Base-by-base conservation (phyloP, 164 flowering plant species). In the Nymphaea thermarum region DNA sequence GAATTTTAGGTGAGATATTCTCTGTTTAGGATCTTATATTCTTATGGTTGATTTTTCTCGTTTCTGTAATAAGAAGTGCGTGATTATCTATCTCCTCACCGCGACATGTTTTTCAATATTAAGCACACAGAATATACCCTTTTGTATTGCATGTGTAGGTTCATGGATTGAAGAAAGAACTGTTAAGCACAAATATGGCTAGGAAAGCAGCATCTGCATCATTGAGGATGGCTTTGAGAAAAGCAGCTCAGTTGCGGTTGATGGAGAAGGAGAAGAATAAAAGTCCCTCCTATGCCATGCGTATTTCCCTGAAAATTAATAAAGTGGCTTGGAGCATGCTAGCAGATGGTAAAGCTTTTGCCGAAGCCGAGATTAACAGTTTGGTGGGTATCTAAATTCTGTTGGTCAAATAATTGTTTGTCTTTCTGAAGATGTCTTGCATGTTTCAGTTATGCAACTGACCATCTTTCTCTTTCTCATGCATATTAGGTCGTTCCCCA, bases 311-410 rank as follows among this genome's bases (percentile, higher is more conserved):
- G 77, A 89, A 83, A 80, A 92, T 95, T 72, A 85, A 83, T 75
- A 95, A 90, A 78, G 99, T 95, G 68, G 98, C 84, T 43, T 95
- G 99, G 99, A 72, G 88, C 76, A 95, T 95, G 99, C 86, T 95
- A 78, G 82, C 84, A 63, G 99, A 95, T 80, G 98, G 99, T 61
- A 95, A 95, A 82, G 77, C 98, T 44, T 95, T 95, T 84, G 98
- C 99, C 67, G 99, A 92, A 80, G 96, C 96, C 68, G 99, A 95
- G 82, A 90, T 95, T 72, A 95, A 85, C 78, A 86, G 86, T 78
- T 81, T 95, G 99, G 99, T 94, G 74, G 85, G 95, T 76, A 17
- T 63, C 66, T 71, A 25, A 25, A 25, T 25, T 25, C 36, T 15
- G 44, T 25, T 25, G 36, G 36, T 25, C 36, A 25, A 25, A 25